Percentiles rank a stretch among this genome's conserved stretches.
Evolutionary conservation across 805 yeast species (phyloP).

Genomic region (Candida mattraensis): DNA sequence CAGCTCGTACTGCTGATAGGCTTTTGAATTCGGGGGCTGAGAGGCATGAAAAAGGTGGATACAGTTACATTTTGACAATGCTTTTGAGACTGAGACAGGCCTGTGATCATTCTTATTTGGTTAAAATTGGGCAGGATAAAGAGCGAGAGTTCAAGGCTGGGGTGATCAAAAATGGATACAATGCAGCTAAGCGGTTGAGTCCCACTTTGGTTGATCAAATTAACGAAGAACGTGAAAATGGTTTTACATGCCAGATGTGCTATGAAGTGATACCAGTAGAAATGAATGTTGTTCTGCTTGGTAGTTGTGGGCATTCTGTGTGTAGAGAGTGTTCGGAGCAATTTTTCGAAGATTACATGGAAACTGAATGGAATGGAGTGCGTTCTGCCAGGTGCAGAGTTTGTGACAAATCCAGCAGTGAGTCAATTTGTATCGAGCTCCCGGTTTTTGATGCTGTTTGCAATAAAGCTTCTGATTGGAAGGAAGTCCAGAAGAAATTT

Average conservation of each 20-base stretch:
- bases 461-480: constrained; percentile 30
- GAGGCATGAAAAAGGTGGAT: constrained; percentile 31
- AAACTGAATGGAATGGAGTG: constrained; percentile 32
- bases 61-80: constrained; percentile 65
- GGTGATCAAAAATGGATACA: constrained; percentile 32
- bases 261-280: constrained; percentile 49
- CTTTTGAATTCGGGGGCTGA: constrained; percentile 34
- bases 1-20: constrained; percentile 51
- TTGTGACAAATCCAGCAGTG: constrained; percentile 46
- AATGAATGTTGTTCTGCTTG: constrained; percentile 43
- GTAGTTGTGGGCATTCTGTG: constrained; percentile 73
- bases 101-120: constrained; percentile 76
- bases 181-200: constrained; percentile 24
- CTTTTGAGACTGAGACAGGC: constrained; percentile 83
- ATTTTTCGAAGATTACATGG: constrained; percentile 47
- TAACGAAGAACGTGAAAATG: constrained; percentile 35
- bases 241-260: constrained; percentile 65
- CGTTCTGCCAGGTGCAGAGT: constrained; percentile 51
- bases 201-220: constrained; percentile 34
- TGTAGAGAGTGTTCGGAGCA: constrained; percentile 60
- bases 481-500: constrained; percentile 23
- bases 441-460: constrained; percentile 50
- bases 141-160: constrained; percentile 38
- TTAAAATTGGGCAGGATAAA: constrained; percentile 56
- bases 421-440: constrained; percentile 44